Evolutionary conservation across 495 filamentous ascomycete genomes (phyloP).

Genomic region (Penicillium parvum): DNA sequence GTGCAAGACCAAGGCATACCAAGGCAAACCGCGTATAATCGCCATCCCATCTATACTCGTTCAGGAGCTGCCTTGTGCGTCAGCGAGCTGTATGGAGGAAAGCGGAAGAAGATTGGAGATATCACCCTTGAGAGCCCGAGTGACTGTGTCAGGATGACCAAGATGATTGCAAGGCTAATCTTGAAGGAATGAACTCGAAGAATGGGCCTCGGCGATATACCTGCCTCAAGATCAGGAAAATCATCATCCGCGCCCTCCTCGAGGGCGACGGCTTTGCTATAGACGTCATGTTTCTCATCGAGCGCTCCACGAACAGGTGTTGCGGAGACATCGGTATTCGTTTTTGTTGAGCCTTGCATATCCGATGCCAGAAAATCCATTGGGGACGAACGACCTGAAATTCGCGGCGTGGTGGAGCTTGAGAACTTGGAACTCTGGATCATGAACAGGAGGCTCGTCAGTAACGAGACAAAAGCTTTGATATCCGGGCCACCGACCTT

Average conservation of each 20-base stretch:
- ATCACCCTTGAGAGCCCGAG: conserved; percentile 3
- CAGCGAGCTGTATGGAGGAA: neutral
- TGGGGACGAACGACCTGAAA: conserved; percentile 5
- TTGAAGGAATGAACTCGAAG: conserved; percentile 4
- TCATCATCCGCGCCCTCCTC: conserved; percentile 14
- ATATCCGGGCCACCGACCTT: neutral
- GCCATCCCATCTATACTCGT: conserved; percentile 17
- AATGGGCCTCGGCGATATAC: neutral
- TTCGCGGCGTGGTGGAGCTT: neutral
- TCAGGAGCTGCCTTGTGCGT: conserved; percentile 13
- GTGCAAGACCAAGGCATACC: conserved; percentile 21
- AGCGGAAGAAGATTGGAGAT: neutral
- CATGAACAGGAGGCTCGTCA: neutral
- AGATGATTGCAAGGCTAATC: conserved; percentile 23
- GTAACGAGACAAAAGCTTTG: neutral
- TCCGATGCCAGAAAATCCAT: neutral
- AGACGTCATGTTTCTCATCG: conserved; percentile 16
- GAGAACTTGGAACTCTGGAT: conserved; percentile 2
- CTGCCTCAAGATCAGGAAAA: neutral
- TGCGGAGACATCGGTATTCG: conserved; percentile 2
- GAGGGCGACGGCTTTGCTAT: conserved; percentile 22
- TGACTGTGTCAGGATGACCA: conserved; percentile 20
- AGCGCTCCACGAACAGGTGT: conserved; percentile 10
- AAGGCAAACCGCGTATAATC: conserved; percentile 12
- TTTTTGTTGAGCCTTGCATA: conserved; percentile 10